Evolutionary conservation across 768 basidiomycete species (phyloP), one percentile per base, ranked within the genome.

Genomic region (Lactarius quietus): DNA sequence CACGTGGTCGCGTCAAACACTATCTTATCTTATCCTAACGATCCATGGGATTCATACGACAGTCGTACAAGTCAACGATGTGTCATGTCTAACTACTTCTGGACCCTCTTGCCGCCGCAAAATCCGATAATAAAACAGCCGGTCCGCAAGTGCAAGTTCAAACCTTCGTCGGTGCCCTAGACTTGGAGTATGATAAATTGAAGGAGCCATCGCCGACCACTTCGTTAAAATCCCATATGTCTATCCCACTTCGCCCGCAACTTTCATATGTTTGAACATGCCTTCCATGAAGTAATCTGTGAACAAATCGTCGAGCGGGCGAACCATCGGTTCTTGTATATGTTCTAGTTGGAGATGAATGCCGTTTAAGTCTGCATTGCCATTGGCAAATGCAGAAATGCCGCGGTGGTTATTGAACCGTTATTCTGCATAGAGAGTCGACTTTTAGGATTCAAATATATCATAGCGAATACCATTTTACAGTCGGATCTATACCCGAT

Each of bases 221-320:
- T 1, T 52, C 28, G 36, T 51, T 48, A 31, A 23, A 18, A 29
- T 57, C 45, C 17, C 45, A 2, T 5, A 38, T 15, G 35, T 23
- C 41, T 45, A 57, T 12, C 20, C 5, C 6, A 29, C 6, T 18
- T 63, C 62, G 15, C 36, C 62, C 1, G 33, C 7, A n/a, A 57
- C 51, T 18, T 23, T 63, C 48, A 63, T 38, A 35, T 57, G 14
- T 20, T 48, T 63, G 43, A 48, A 28, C 7, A 63, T 7, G 9
- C 62, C 62, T 3, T 63, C 56, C 56, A 63, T 58, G 12, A 63
- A 63, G 6, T 58, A 48, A 23, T 63, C 56, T 9, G n/a, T 58
- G 36, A 63, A 29, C n/a, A 63, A 48, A n/a, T 57, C 62, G 6
- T 58, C 62, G 12, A 63, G 62, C 4, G 62, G 62, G 28, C 56